Evolutionary conservation across 352 stramenopile species (phyloP), one percentile per base, ranked within the genome.

Genomic region (Pythium scleroteichum): DNA sequence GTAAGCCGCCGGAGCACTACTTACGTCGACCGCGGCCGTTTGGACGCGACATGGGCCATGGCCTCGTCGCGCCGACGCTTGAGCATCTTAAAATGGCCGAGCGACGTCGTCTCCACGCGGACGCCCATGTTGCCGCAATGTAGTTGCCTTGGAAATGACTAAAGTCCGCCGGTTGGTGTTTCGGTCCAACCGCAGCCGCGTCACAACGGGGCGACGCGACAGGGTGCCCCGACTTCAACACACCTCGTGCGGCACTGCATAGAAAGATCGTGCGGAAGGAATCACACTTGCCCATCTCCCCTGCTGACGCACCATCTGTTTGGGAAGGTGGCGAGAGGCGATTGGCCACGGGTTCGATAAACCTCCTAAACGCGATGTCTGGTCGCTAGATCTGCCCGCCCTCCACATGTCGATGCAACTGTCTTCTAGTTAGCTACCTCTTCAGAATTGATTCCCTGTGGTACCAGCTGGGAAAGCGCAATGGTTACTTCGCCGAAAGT

Each of bases 181-280:
- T 53, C 32, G 24, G 23, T 33, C 23, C 20, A 22, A 50, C 38
- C 3, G 38, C 17, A 20, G 44, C 50, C 50, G 29, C 39, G 41
- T 58, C 47, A 64, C 57, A 35, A 56, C 27, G 44, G 4, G 5
- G 29, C 53, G 53, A 62, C 39, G 44, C n/a, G 7, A 29, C 41
- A n/a, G 4, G 16, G 23, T 52, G 57, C 13, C 49, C 40, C 49
- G 57, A 64, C 57, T 64, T 64, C 57, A 64, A 64, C 40, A 57
- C 57, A 26, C 27, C n/a, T n/a, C 19, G 9, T 33, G 29, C 22
- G 44, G 22, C 44, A 39, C 19, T 55, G 29, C 49, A 24, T 55
- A 33, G 49, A 53, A 61, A 53, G 47, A 61, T 40, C 44, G 23
- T 17, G 20, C 44, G 38, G 20, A 41, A 29, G 40, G 24, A 58